These are phyloP conservation scores for Panaeolus papilionaceus DNA, from an alignment of 768 basidiomycete genomes.

Conservation along the genomic window DNA sequence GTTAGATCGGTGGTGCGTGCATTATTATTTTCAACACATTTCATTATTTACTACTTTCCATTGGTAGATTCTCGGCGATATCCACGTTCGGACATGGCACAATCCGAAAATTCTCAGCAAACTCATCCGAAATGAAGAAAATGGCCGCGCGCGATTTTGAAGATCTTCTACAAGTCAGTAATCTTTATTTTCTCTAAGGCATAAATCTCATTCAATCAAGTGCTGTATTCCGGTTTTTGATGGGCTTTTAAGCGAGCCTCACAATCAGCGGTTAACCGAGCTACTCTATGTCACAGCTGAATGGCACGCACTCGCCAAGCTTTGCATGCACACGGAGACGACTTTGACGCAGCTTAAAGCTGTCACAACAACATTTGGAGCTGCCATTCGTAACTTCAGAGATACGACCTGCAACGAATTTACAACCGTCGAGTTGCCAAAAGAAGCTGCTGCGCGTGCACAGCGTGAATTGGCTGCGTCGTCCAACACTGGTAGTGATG, in stretches of 20 bases:
- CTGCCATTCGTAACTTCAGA: constrained; percentile 38
- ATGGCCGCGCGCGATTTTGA: constrained; percentile 43
- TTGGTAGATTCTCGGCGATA: constrained; percentile 30
- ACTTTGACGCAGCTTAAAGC: constrained; percentile 29
- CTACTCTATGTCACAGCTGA: constrained; percentile 39
- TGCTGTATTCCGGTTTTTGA: constrained; percentile 46
- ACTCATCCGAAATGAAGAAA: constrained; percentile 39
- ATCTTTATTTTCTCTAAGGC: constrained; percentile 15
- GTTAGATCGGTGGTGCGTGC: constrained; percentile 36
- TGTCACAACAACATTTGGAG: constrained; percentile 36
- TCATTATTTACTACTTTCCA: not conserved
- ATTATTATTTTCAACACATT: not conserved
- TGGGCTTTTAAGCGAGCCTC: constrained; percentile 35
- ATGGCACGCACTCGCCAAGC: constrained; percentile 36
- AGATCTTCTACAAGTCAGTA: constrained; percentile 44
- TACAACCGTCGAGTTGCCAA: constrained; percentile 42
- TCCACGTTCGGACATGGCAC: constrained; percentile 31
- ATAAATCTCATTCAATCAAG: constrained; percentile 37
- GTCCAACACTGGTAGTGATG: too few relatives aligned
- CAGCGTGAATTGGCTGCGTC: constrained; percentile 18
- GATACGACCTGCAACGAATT: constrained; percentile 29
- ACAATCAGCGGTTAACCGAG: constrained; percentile 37
- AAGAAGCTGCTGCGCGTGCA: constrained; percentile 39
- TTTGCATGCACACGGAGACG: constrained; percentile 41
- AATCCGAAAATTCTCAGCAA: constrained; percentile 32